These are phyloP conservation scores for Ambrosiella beaveri DNA, from an alignment of 2,329 filamentous ascomycete genomes.

Conservation along the genomic window DNA sequence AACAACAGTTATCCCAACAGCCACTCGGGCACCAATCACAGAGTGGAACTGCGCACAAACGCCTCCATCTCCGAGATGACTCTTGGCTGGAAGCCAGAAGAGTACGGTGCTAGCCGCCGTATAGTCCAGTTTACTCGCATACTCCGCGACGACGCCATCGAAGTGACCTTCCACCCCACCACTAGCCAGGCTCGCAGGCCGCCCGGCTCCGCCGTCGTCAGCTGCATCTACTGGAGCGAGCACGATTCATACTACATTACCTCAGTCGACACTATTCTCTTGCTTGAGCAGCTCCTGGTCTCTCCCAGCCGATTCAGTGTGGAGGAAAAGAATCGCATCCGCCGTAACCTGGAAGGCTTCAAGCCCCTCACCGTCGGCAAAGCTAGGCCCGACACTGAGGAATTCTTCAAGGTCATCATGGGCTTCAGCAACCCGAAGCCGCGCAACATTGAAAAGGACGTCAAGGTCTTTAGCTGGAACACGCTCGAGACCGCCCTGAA, in stretches of 20 bases:
- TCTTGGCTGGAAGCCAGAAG: constrained; percentile 65
- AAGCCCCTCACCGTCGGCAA: constrained; percentile 87
- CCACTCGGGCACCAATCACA: constrained; percentile 31
- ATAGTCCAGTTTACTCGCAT: constrained; percentile 77
- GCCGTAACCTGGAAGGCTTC: constrained; percentile 88
- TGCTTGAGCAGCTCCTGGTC: constrained; percentile 81
- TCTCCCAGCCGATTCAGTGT: constrained; percentile 66
- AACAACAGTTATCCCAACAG: constrained; percentile 45
- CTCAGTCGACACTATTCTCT: constrained; percentile 86
- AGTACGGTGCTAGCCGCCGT: constrained; percentile 60
- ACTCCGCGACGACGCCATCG: constrained; percentile 67
- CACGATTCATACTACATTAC: constrained; percentile 85
- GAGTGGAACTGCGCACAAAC: constrained; percentile 69
- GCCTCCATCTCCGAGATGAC: constrained; percentile 77
- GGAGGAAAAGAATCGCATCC: constrained; percentile 96
- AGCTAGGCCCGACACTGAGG: constrained; percentile 76
- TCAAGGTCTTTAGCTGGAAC: constrained; percentile 97
- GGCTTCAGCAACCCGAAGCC: constrained; percentile 88
- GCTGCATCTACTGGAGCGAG: constrained; percentile 94
- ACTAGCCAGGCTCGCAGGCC: constrained; percentile 57
- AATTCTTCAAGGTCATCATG: constrained; percentile 99
- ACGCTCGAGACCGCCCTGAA: constrained; percentile 72
- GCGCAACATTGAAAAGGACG: constrained; percentile 95
- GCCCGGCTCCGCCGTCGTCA: constrained; percentile 79
- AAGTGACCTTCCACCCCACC: constrained; percentile 62